phyloP scores from a whole-genome alignment of 371 early-diverging fungal species.

The Neoconidiobolus thromboides region DNA sequence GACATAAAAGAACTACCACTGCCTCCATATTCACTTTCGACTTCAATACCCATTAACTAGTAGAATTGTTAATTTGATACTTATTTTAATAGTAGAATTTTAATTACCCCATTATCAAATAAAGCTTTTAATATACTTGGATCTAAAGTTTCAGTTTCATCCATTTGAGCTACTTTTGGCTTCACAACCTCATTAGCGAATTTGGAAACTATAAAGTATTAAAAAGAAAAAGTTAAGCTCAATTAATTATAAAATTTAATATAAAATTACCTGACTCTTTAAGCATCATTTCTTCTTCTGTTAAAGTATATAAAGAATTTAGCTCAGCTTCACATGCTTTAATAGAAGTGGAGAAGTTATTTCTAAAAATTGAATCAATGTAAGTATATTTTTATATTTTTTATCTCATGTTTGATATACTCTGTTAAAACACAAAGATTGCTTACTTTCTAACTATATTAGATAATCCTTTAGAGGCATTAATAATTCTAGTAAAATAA shows the following conservation, averaged over 20 bases:
- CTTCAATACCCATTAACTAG: slow-evolving; percentile 93
- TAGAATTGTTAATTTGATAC: slow-evolving; percentile 2
- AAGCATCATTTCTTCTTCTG: slow-evolving; percentile 67
- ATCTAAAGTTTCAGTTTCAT: slow-evolving; percentile 76
- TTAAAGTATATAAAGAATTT: slow-evolving; percentile 45
- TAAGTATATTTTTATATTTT: no score
- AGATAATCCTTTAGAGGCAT: no score
- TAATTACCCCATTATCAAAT: slow-evolving; percentile 71
- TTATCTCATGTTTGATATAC: no score
- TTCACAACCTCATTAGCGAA: slow-evolving; percentile 69
- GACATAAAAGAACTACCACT: slow-evolving; percentile 77
- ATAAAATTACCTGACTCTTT: slow-evolving; percentile 36
- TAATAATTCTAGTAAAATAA: no score
- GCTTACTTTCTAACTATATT: no score
- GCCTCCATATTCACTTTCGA: slow-evolving; percentile 61
- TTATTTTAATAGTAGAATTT: neutral
- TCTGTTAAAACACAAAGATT: no score
- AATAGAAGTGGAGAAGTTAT: no score
- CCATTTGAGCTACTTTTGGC: slow-evolving; percentile 85
- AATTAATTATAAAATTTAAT: neutral
- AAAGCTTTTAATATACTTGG: slow-evolving; percentile 58
- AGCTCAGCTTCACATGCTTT: neutral
- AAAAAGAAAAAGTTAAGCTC: neutral
- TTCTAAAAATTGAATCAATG: no score
- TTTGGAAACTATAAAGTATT: slow-evolving; percentile 35